A percentile compares a stretch with the other conserved stretches of the same genome.
Conservation (phyloP, 805 yeast species). For the Zygosaccharomyces lentus region DNA sequence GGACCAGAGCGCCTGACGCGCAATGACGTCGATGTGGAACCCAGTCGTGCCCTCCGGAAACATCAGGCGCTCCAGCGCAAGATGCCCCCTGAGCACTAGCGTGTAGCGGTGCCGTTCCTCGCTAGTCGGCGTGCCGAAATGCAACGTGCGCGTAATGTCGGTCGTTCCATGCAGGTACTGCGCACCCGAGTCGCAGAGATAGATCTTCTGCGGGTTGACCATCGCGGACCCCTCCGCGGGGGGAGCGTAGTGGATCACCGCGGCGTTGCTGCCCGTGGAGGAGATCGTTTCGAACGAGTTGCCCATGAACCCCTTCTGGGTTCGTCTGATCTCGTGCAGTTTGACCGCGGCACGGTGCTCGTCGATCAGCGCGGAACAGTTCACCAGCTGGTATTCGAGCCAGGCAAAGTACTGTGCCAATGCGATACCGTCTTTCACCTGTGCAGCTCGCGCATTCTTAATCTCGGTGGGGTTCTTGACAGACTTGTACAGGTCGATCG, state of each 20-base stretch:
- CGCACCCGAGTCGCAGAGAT: slow-evolving; percentile 84
- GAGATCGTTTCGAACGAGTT: slow-evolving; percentile 74
- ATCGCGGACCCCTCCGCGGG: slow-evolving; percentile 50
- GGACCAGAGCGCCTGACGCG: slow-evolving; percentile 78
- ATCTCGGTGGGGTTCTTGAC: slow-evolving; percentile 73
- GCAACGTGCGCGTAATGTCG: slow-evolving; percentile 86
- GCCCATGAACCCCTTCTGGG: slow-evolving; percentile 56
- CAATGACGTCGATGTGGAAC: slow-evolving; percentile 69
- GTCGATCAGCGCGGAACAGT: slow-evolving; percentile 42
- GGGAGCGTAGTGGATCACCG: slow-evolving; percentile 75
- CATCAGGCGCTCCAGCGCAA: slow-evolving; percentile 74
- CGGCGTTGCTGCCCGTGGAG: slow-evolving; percentile 70
- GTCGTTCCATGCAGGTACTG: slow-evolving; percentile 94
- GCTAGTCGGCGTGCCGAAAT: slow-evolving; percentile 51
- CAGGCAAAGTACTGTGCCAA: slow-evolving; percentile 73
- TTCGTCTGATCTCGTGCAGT: slow-evolving; percentile 49
- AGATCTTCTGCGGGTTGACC: slow-evolving; percentile 64
- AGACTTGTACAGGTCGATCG: slow-evolving; percentile 64
- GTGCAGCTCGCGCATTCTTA: slow-evolving; percentile 68
- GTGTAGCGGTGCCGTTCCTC: slow-evolving; percentile 71
- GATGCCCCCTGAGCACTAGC: slow-evolving; percentile 84
- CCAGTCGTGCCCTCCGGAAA: slow-evolving; percentile 80
- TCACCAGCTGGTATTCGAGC: slow-evolving; percentile 59
- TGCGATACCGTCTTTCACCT: slow-evolving; percentile 78
- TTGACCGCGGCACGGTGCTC: slow-evolving; percentile 66